phyloP scores from a whole-genome alignment of 2,329 filamentous ascomycete species.

The Exophiala calicioides region DNA sequence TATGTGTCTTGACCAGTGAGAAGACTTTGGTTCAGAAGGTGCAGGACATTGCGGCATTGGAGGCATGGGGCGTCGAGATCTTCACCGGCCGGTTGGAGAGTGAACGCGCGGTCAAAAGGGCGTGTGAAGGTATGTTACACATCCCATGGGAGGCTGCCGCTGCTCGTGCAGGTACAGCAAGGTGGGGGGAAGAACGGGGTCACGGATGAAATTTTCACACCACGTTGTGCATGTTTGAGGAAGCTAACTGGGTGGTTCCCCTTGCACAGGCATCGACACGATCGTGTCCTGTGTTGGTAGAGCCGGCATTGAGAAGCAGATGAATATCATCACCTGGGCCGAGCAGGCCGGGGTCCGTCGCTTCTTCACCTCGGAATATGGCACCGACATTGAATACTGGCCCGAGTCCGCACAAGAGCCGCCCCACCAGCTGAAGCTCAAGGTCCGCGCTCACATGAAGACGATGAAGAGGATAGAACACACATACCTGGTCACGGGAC shows the following conservation, averaged over 20 bases:
- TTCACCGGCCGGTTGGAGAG: slow-evolving; percentile 58
- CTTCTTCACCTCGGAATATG: slow-evolving; percentile 70
- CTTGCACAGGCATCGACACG: slow-evolving; percentile 56
- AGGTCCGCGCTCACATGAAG: slow-evolving; percentile 63
- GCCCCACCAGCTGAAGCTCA: slow-evolving; percentile 70
- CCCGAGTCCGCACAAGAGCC: slow-evolving; percentile 60
- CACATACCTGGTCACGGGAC: slow-evolving; percentile 70
- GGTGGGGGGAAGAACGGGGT: too few relatives aligned
- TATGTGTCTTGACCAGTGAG: slow-evolving; percentile 60
- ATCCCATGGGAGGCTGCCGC: neutral
- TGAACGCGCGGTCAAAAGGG: slow-evolving; percentile 55
- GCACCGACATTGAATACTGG: slow-evolving; percentile 65
- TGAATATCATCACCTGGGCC: slow-evolving; percentile 62
- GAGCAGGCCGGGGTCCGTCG: slow-evolving; percentile 58
- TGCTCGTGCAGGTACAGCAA: too few relatives aligned
- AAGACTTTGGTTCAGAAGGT: slow-evolving; percentile 54
- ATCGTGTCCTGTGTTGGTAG: slow-evolving; percentile 66
- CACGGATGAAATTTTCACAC: too few relatives aligned
- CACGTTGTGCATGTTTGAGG: neutral
- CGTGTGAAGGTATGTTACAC: slow-evolving; percentile 51
- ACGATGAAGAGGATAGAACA: slow-evolving; percentile 54
- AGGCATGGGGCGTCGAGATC: slow-evolving; percentile 53
- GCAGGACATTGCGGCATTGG: slow-evolving; percentile 49
- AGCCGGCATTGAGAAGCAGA: slow-evolving; percentile 61
- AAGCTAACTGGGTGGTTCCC: neutral